A percentile compares a stretch with the other conserved stretches of the same genome.
Evolutionary conservation across 2,329 filamentous ascomycete genomes (phyloP).

Genomic region (Tolypocladium ovalisporum): DNA sequence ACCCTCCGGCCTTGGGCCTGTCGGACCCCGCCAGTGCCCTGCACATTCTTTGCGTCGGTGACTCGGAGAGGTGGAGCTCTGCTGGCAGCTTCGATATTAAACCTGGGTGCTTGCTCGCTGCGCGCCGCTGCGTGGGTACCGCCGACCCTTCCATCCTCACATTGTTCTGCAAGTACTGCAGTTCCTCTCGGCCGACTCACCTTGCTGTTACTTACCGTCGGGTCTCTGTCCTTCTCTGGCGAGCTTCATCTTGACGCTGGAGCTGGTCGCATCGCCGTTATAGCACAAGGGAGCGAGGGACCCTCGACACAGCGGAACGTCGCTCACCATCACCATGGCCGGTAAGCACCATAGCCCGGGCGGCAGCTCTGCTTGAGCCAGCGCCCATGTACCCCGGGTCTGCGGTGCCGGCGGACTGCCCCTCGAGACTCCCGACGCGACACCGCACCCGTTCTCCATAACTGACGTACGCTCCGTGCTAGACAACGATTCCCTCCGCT

Average conservation of each 20-base stretch:
- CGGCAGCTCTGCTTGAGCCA: background rate
- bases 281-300: background rate
- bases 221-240: background rate
- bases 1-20: constrained; percentile 8
- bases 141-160: background rate
- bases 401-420: background rate
- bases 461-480: background rate
- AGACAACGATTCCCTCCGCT: background rate
- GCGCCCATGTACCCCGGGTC: background rate
- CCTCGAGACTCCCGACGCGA: background rate
- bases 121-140: background rate
- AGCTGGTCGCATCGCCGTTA: background rate
- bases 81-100: background rate
- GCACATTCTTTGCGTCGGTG: background rate
- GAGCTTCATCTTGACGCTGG: background rate
- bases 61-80: background rate
- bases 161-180: background rate
- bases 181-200: background rate
- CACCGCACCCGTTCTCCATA: background rate
- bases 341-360: background rate
- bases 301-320: background rate
- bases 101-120: background rate
- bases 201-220: background rate
- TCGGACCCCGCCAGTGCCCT: constrained; percentile 6
- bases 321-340: background rate